Evolutionary conservation across 2,329 filamentous ascomycete species (phyloP), one percentile per base, ranked within the genome.

Genomic region (Penicillium sp.): DNA sequence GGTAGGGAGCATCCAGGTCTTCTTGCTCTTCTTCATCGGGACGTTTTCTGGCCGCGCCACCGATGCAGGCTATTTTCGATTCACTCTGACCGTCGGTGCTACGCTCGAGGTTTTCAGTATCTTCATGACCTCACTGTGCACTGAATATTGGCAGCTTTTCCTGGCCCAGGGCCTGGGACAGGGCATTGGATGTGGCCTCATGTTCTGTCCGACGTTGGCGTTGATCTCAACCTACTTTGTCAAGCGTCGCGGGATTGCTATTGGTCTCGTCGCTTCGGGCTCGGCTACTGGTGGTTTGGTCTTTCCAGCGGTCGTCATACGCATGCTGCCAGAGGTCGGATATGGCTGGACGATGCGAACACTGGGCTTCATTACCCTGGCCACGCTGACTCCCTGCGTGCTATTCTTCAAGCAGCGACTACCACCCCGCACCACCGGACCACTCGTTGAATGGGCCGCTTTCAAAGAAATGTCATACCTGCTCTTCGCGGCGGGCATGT

Each of bases 331-430:
- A 0, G 72, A 71, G 15, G 68, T 86, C 3, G 84, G 84, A 0
- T 87, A 85, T 59, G 73, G 74, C 0, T 86, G 83, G 82, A 83
- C 84, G 0, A 75, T 84, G n/a, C 73, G 83, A 0, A 75, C 78
- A 0, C 74, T 85, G 53, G 83, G 79, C 0, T 78, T 87, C 44
- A 75, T 87, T 28, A 80, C 81, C 24, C 55, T 85, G 1, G 75
- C 68, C 0, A 71, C 74, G 0, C 58, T 73, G 3, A 63, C 73
- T 1, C 65, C 69, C 2, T 68, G 68, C 25, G 57, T 77, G 15
- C 49, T 76, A 8, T 71, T 78, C 29, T 68, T 77, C n/a, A 73
- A 71, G 50, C 74, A 78, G 18, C 71, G 78, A 7, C 59, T 81
- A 9, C 74, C 73, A 1, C 75, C 76, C 1, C 70, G 77, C 20